Base-by-base conservation (phyloP, 1,284 basidiomycete species). In the Macrocystidia cucumis region DNA sequence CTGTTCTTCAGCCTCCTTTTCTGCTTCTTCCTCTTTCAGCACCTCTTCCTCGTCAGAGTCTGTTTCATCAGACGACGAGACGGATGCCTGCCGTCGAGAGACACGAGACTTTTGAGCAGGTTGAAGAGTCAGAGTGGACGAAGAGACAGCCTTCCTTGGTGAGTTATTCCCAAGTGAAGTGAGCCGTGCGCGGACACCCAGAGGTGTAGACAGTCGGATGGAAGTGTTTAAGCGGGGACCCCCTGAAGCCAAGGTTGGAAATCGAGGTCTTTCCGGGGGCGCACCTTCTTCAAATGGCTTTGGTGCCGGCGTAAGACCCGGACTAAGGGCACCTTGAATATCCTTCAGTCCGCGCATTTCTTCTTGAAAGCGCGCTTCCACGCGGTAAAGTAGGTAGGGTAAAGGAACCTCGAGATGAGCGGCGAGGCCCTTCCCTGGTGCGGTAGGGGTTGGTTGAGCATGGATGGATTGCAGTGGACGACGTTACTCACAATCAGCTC, bases 301-400 rank as follows among this genome's bases (percentile, higher is more conserved):
- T 37, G 45, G 46, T n/a, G 30, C 22, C 13, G 57, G 60, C 20
- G 51, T 44, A 13, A 50, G 47, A 29, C 57, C 54, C 27, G 66
- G 72, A 38, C 63, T 71, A 6, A 77, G 56, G 28, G 69, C 69
- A 25, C 75, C 75, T 32, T 69, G 69, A 25, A 84, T 74, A 43
- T 77, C 78, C 45, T 83, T 78, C 31, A 89, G 51, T 1, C 82
- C 82, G 26, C 78, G 73, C 21, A 89, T 71, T 50, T 86, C 86
- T 51, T 88, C 79, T 50, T 88, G 83, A 38, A 84, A 88, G 41
- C 85, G 67, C 3, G 74, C 76, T 51, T 86, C 80, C 7, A 83
- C 82, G 16, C 86, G 72, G 49, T 86, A 86, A 9, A 89, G 68
- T 23, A 89, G 67, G 52, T 88, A 89, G 0, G 85, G 86, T 2